phyloP scores from a whole-genome alignment of 73 alveolate species.

The Tetrahymena thermophila region DNA sequence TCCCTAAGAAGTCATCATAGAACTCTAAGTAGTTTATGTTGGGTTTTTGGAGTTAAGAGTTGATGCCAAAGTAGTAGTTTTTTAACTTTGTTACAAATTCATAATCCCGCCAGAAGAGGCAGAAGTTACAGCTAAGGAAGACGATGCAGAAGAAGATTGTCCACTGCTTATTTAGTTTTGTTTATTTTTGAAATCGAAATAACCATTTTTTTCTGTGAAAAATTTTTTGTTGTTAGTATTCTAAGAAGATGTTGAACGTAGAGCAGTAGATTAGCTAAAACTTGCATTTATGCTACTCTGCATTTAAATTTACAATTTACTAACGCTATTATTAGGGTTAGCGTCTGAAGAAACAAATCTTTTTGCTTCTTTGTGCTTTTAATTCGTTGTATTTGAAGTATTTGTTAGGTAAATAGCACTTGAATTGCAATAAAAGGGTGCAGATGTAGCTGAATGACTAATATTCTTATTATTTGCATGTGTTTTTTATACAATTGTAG shows the following conservation, averaged over 20 bases:
- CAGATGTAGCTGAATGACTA: not conserved
- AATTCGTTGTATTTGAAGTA: not conserved
- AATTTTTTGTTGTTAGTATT: not conserved
- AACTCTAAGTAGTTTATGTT: not conserved
- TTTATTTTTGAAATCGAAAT: not conserved
- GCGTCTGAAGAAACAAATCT: not conserved
- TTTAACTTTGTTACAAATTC: not conserved
- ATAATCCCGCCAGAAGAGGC: not conserved
- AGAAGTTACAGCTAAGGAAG: not conserved
- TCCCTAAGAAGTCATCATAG: not conserved
- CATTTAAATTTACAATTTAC: not conserved
- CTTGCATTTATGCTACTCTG: not conserved
- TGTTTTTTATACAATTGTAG: not conserved
- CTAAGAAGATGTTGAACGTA: not conserved
- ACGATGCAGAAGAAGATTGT: not conserved
- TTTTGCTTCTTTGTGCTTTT: not conserved
- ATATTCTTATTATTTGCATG: not conserved
- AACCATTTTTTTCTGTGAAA: not conserved
- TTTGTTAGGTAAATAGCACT: not conserved
- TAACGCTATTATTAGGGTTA: not conserved
- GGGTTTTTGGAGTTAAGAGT: not conserved
- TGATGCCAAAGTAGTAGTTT: not conserved
- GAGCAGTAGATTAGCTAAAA: not conserved
- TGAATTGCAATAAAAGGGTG: not conserved
- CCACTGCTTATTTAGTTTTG: not conserved